Evolutionary conservation across 148 eudicot genomes (phyloP).

Genomic region (Gaultheria prostrata): DNA sequence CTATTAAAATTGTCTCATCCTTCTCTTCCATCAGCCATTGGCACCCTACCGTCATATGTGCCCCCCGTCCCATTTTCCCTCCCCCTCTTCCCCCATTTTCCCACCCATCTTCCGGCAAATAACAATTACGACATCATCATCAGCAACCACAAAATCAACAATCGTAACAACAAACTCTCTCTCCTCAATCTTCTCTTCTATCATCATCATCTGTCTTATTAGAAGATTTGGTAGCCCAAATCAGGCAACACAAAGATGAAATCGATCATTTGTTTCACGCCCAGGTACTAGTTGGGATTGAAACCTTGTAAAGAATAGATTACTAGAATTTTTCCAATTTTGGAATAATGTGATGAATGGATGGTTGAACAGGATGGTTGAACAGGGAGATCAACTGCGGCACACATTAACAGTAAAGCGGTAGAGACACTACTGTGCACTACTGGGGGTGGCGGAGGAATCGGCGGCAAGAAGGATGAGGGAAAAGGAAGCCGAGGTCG

Average conservation of each 20-base stretch:
- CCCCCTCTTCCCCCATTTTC: too few relatives aligned
- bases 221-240: conserved; percentile 49
- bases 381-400: conserved; percentile 53
- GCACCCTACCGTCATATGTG: too few relatives aligned
- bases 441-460: conserved; percentile 48
- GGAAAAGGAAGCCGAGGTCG: conserved; percentile 54
- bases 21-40: too few relatives aligned
- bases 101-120: conserved; percentile 60
- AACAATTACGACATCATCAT: conserved; percentile 25
- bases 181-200: conserved; percentile 34
- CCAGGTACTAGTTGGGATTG: conserved; percentile 39
- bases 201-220: conserved; percentile 36
- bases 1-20: too few relatives aligned
- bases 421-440: conserved; percentile 49
- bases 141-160: conserved; percentile 25
- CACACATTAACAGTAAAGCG: conserved; percentile 61
- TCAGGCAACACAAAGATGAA: conserved; percentile 62
- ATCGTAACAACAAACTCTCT: conserved; percentile 23
- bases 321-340: background rate
- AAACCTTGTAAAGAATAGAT: background rate
- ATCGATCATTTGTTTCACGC: conserved; percentile 49
- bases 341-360: background rate
- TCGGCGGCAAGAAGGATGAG: conserved; percentile 33
- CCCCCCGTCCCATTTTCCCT: too few relatives aligned
- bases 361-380: conserved; percentile 27